phyloP scores from a whole-genome alignment of 441 rosid species.

The Kokia cookei region DNA sequence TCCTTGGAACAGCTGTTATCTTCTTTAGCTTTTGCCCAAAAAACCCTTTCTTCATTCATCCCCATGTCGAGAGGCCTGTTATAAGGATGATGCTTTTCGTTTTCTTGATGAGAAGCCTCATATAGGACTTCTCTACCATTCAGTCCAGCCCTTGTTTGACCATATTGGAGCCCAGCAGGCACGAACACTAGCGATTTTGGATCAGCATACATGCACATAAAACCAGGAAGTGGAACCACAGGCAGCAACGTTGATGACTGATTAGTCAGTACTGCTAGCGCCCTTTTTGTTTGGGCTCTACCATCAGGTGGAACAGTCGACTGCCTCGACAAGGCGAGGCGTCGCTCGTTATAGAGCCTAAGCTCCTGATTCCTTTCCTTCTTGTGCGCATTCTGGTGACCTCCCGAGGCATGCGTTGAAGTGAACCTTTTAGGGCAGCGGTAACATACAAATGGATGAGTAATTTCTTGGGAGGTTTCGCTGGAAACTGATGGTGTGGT shows the following conservation, averaged over 20 bases:
- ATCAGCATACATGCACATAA: neutral
- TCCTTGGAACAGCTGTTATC: neutral
- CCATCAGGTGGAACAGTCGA: neutral
- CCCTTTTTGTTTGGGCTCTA: neutral
- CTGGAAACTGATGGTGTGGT: neutral
- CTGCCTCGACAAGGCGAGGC: neutral
- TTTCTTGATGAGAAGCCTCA: neutral
- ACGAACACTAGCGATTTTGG: neutral
- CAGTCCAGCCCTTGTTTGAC: neutral
- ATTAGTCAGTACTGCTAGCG: neutral
- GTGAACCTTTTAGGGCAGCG: slow-evolving; percentile 16
- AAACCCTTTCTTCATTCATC: neutral
- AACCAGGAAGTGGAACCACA: neutral
- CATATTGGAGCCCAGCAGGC: neutral
- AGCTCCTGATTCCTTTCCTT: slow-evolving; percentile 8
- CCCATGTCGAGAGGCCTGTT: neutral
- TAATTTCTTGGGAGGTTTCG: neutral
- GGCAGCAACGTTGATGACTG: neutral
- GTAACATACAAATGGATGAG: slow-evolving; percentile 8
- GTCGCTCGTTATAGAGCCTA: neutral
- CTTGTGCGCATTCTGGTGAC: slow-evolving; percentile 31
- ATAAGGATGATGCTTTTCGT: neutral
- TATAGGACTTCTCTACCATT: neutral
- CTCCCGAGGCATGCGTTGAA: slow-evolving; percentile 17
- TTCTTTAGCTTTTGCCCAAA: neutral